These are phyloP conservation scores for Gentiana dahurica DNA, from an alignment of 257 asterid genomes.

Conservation along the genomic window DNA sequence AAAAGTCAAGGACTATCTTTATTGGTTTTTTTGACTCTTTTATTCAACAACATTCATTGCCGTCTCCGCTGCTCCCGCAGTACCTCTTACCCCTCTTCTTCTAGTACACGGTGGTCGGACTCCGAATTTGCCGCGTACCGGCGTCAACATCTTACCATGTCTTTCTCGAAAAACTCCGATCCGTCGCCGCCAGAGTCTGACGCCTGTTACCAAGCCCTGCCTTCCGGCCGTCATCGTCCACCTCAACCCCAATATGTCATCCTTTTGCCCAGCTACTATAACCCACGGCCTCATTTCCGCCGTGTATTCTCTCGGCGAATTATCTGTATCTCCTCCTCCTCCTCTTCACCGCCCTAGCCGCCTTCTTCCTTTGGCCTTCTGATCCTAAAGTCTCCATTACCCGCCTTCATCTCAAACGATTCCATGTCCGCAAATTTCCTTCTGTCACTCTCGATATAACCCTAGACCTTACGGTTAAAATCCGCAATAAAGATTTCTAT, in stretches of 20 bases:
- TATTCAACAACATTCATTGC: too few relatives aligned
- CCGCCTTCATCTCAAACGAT: constrained; percentile 50
- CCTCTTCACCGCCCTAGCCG: constrained; percentile 46
- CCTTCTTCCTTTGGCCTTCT: constrained; percentile 71
- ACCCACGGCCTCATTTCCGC: constrained; percentile 28
- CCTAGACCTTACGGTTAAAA: constrained; percentile 47
- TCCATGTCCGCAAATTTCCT: constrained; percentile 46
- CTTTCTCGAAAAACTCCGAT: constrained; percentile 20
- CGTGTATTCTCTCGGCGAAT: constrained; percentile 32
- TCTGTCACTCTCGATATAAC: constrained; percentile 43
- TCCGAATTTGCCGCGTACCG: neutral
- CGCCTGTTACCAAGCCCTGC: constrained; percentile 35
- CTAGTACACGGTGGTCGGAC: too few relatives aligned
- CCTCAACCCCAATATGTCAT: constrained; percentile 38
- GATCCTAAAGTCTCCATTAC: constrained; percentile 58
- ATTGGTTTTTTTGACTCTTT: too few relatives aligned
- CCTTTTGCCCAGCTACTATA: constrained; percentile 40
- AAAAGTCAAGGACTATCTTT: too few relatives aligned
- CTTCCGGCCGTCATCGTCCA: constrained; percentile 22
- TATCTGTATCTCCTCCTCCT: constrained; percentile 27
- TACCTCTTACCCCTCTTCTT: constrained; percentile 1
- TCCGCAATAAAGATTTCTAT: constrained; percentile 58
- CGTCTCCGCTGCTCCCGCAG: neutral
- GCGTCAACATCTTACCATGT: constrained; percentile 17
- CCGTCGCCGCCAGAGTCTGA: constrained; percentile 28